phyloP scores from a whole-genome alignment of 768 basidiomycete genomes.

The Coprinopsis strossmayeri region DNA sequence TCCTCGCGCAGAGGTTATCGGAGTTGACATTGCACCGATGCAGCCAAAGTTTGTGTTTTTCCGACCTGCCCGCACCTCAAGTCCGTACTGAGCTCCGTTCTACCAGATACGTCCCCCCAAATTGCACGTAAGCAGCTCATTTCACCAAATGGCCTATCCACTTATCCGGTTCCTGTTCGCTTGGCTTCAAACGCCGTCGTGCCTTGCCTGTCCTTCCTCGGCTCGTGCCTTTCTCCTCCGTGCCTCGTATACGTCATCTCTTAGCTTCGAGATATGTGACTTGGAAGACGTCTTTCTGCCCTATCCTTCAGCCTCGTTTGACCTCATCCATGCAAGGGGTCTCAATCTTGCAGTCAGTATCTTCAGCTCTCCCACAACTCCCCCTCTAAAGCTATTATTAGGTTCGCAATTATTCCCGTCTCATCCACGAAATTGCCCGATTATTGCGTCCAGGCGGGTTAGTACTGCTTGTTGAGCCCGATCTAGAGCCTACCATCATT shows the following conservation, averaged over 20 bases:
- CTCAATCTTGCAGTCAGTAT: conserved; percentile 57
- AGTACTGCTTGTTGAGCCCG: conserved; percentile 56
- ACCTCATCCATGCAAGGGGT: conserved; percentile 64
- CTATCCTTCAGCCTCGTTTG: conserved; percentile 57
- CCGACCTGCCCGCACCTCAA: conserved; percentile 12
- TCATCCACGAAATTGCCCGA: conserved; percentile 56
- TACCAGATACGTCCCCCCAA: conserved; percentile 54
- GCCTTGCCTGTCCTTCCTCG: conserved; percentile 1
- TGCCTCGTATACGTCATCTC: neutral
- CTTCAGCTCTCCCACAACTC: too few relatives aligned
- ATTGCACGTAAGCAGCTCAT: conserved; percentile 55
- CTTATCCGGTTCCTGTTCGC: neutral
- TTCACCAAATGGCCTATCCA: neutral
- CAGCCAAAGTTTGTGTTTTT: conserved; percentile 49
- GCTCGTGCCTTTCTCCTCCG: neutral
- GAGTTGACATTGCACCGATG: conserved; percentile 66
- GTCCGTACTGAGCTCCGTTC: conserved; percentile 13
- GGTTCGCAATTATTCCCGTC: conserved; percentile 57
- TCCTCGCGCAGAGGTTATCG: conserved; percentile 57
- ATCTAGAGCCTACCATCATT: conserved; percentile 37
- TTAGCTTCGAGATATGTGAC: conserved; percentile 68
- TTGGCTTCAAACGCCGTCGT: neutral
- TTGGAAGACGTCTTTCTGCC: conserved; percentile 55
- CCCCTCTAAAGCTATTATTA: too few relatives aligned
- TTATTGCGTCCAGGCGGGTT: conserved; percentile 67